A percentile compares a stretch with the other conserved stretches of the same genome.
These are phyloP conservation scores for Ampelocalamus luodianensis DNA, from an alignment of 176 grass and related monocot genomes.

Conservation along the genomic window DNA sequence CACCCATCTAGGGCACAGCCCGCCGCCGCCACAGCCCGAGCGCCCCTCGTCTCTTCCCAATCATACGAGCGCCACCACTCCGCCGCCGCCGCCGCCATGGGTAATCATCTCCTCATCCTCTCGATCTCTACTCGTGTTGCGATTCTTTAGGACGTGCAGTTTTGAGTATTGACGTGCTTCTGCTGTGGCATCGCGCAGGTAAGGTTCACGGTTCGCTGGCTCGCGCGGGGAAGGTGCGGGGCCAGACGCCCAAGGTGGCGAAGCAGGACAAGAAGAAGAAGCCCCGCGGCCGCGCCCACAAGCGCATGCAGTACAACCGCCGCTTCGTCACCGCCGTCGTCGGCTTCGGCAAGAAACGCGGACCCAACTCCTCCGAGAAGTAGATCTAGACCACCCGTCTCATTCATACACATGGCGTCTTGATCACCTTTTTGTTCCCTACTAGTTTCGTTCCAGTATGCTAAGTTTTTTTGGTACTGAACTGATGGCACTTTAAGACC, in stretches of 20 bases:
- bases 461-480: not conserved
- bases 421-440: conserved; percentile 1
- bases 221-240: conserved; percentile 82
- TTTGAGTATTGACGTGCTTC: not conserved
- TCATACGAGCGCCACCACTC: not conserved
- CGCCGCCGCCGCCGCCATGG: conserved; percentile 48
- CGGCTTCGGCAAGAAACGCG: conserved; percentile 89
- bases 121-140: not conserved
- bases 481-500: conserved; percentile 24
- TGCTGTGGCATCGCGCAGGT: conserved; percentile 40
- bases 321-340: conserved; percentile 92
- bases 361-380: conserved; percentile 89
- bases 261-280: conserved; percentile 95
- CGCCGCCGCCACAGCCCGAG: not conserved
- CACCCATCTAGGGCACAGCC: conserved; percentile 5
- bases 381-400: conserved; percentile 48
- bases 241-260: conserved; percentile 88
- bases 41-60: not conserved
- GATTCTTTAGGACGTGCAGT: not conserved
- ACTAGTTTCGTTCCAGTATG: conserved; percentile 12
- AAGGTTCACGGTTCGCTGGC: conserved; percentile 92
- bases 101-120: conserved; percentile 43
- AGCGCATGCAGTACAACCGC: conserved; percentile 90
- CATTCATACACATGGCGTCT: not conserved
- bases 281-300: conserved; percentile 78